Evolutionary conservation across 2,329 filamentous ascomycete species (phyloP).

Genomic region (Teratosphaeria epicoccoides): DNA sequence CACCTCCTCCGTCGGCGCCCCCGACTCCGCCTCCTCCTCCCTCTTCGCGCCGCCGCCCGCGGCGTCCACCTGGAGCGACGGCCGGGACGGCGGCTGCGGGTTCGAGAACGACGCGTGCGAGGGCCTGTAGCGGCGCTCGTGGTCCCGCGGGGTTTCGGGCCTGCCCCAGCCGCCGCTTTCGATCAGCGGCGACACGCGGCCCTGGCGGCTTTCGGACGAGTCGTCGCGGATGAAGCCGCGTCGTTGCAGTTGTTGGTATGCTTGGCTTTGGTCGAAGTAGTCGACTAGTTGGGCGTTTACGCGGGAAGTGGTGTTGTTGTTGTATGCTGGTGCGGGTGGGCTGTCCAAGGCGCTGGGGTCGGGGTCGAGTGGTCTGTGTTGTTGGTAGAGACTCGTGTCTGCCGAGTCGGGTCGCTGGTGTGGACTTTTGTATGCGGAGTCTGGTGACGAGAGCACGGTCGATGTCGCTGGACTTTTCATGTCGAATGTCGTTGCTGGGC

Average conservation of each 20-base stretch:
- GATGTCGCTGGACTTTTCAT: constrained; percentile 9
- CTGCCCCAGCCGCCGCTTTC: constrained; percentile 1
- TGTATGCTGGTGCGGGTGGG: constrained; percentile 6
- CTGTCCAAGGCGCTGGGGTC: not conserved
- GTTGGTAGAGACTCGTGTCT: constrained; percentile 1
- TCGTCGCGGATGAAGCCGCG: constrained; percentile 2
- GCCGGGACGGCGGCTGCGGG: constrained; percentile 28
- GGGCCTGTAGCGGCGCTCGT: constrained; percentile 29
- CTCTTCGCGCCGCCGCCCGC: too few relatives aligned
- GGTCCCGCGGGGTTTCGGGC: not conserved
- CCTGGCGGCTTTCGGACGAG: constrained; percentile 5
- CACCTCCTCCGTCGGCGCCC: constrained; percentile 4
- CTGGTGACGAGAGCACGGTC: constrained; percentile 21
- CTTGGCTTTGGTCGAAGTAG: constrained; percentile 5
- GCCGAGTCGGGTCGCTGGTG: constrained; percentile 3
- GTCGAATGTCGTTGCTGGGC: constrained; percentile 7
- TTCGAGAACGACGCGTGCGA: constrained; percentile 32
- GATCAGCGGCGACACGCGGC: not conserved
- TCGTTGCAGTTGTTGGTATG: constrained; percentile 2
- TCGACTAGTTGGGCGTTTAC: constrained; percentile 6
- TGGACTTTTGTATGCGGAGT: constrained; percentile 12
- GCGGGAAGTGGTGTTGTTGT: constrained; percentile 5
- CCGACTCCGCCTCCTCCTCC: too few relatives aligned
- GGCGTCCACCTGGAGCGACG: constrained; percentile 6
- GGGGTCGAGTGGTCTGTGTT: constrained; percentile 5